These are phyloP conservation scores for Exophiala calicioides DNA, from an alignment of 2,329 filamentous ascomycete genomes.

Conservation along the genomic window DNA sequence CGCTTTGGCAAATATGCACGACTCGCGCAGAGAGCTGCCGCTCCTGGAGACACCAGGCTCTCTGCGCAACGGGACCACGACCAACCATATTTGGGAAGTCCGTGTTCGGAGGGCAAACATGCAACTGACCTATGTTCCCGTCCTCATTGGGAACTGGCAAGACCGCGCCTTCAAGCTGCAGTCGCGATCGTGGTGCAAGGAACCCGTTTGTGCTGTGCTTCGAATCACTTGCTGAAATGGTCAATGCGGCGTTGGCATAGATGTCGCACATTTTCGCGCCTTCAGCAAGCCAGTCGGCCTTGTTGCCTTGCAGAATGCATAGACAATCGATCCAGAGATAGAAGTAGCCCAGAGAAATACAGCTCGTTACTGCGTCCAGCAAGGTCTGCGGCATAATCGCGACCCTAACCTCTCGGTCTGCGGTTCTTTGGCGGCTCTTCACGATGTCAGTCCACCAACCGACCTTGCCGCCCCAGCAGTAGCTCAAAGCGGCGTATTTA, in stretches of 20 bases:
- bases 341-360: conserved; percentile 2
- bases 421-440: conserved; percentile 4
- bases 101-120: conserved; percentile 2
- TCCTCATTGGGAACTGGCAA: neutral
- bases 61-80: conserved; percentile 3
- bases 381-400: conserved; percentile 14
- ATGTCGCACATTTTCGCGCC: conserved; percentile 11
- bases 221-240: conserved; percentile 10
- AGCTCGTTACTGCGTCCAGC: conserved; percentile 12
- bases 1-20: conserved; percentile 3
- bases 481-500: conserved; percentile 16
- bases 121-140: neutral
- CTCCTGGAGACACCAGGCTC: conserved; percentile 12
- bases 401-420: neutral
- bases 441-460: neutral
- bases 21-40: conserved; percentile 7
- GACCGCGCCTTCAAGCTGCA: conserved; percentile 3
- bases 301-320: conserved; percentile 13
- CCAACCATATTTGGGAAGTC: conserved; percentile 6
- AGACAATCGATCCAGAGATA: conserved; percentile 19
- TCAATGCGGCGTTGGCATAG: conserved; percentile 7
- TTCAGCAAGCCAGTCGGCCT: conserved; percentile 7
- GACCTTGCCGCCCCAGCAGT: conserved; percentile 13
- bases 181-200: neutral
- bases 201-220: conserved; percentile 7